Evolutionary conservation across 2,329 filamentous ascomycete genomes (phyloP).

Genomic region (Lecanicillium sp.): DNA sequence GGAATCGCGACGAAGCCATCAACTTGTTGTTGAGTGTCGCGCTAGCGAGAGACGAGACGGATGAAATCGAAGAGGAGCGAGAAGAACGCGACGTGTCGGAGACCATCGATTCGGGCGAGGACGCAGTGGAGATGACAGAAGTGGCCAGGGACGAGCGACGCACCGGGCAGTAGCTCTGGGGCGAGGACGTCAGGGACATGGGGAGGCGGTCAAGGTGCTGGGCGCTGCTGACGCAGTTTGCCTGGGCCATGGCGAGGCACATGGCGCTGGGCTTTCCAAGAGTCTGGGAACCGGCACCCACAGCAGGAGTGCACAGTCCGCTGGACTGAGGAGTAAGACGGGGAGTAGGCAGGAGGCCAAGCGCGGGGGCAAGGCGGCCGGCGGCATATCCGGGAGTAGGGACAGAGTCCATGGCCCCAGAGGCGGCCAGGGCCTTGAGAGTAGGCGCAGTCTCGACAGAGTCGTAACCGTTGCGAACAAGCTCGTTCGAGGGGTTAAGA

Average conservation of each 20-base stretch:
- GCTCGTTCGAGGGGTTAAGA: slow-evolving; percentile 33
- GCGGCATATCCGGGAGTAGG: slow-evolving; percentile 36
- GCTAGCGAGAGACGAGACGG: slow-evolving; percentile 51
- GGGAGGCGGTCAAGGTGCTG: slow-evolving; percentile 49
- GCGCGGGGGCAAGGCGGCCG: slow-evolving; percentile 41
- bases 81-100: slow-evolving; percentile 55
- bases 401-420: slow-evolving; percentile 39
- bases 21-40: slow-evolving; percentile 45
- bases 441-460: slow-evolving; percentile 31
- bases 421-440: slow-evolving; percentile 31
- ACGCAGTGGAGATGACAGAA: slow-evolving; percentile 52
- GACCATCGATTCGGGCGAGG: slow-evolving; percentile 61
- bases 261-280: slow-evolving; percentile 47
- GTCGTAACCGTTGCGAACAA: slow-evolving; percentile 25
- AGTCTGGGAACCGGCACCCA: slow-evolving; percentile 43
- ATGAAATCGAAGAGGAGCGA: slow-evolving; percentile 58
- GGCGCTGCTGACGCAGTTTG: slow-evolving; percentile 33
- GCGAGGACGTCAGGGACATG: slow-evolving; percentile 39
- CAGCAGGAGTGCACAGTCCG: slow-evolving; percentile 53
- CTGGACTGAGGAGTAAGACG: slow-evolving; percentile 48
- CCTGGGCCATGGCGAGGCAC: slow-evolving; percentile 53
- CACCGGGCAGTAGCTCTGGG: slow-evolving; percentile 37
- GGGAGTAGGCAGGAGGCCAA: slow-evolving; percentile 51
- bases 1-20: slow-evolving; percentile 57
- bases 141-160: slow-evolving; percentile 58